Conservation (phyloP, 169 alveolate genomes). For the Plasmodium sp. region DNA sequence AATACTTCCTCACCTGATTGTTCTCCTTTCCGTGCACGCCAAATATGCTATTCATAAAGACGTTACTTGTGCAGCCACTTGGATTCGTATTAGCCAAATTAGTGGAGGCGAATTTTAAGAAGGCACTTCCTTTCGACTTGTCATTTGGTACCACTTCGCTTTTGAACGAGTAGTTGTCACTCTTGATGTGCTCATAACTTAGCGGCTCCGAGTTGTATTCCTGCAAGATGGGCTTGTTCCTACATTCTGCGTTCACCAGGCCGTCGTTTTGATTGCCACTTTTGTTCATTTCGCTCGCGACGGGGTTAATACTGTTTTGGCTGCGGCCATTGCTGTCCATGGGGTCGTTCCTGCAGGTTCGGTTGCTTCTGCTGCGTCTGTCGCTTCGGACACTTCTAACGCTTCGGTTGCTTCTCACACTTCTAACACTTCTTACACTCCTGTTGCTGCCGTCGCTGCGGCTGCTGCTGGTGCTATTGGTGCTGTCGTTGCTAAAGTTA, state of each 20-base stretch:
- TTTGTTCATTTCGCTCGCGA: neutral
- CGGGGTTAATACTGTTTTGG: neutral
- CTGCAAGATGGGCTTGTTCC: neutral
- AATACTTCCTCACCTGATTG: neutral
- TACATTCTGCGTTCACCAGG: neutral
- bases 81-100: conserved; percentile 14
- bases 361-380: neutral
- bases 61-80: neutral
- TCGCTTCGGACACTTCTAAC: neutral
- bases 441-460: neutral
- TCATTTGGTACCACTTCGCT: conserved; percentile 1
- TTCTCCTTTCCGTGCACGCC: neutral
- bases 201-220: neutral
- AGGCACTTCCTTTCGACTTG: neutral
- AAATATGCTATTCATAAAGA: neutral
- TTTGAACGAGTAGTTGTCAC: conserved; percentile 4
- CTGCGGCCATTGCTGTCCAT: neutral
- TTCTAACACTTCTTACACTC: neutral
- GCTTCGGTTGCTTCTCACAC: neutral
- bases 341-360: neutral
- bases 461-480: conserved; percentile 5
- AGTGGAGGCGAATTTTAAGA: conserved; percentile 1
- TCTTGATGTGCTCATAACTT: conserved; percentile 10
- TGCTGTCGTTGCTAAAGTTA: neutral
- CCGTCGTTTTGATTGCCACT: neutral